Base-by-base conservation (phyloP, 495 filamentous ascomycete genomes). In the Daldinia childiae region DNA sequence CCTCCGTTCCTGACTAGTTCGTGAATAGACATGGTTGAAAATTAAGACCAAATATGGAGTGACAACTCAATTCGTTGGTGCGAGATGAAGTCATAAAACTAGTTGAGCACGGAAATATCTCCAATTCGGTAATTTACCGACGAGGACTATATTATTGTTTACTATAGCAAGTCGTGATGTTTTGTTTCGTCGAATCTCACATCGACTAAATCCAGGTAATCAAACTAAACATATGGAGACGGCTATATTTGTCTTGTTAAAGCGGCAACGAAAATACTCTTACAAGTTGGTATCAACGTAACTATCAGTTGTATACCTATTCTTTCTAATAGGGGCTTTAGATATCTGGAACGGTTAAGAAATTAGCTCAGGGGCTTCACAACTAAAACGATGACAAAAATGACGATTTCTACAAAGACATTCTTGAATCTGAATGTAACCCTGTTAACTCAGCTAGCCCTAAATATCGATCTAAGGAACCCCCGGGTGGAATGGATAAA, bases 361-460 rank as follows among this genome's bases (percentile, higher is more conserved):
- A 54, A 66, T 71, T 66, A 51, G 50, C 32, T 45, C 32, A 63
- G 43, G 63, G 55, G 52, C 32, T 64, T 8, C 21, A 27, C 26
- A 41, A 8, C 27, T 43, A 26, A 58, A 21, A 1, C 39, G 32
- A 43, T 21, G 41, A 30, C 29, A 48, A 12, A 27, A 56, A 71
- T 66, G 68, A 71, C 68, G 58, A 51, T 21, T 60, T 62, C 51
- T 12, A 36, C 8, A 17, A 52, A 29, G 27, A 52, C 26, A 52
- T 63, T 52, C 58, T 55, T 58, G 58, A 32, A 63, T 63, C 26
- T 58, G n/a, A 57, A 71, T 71, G 68, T 55, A 71, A 71, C 68
- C 59, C 51, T 59, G 24, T 59, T 19, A 6, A 32, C 32, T 17
- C 1, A 39, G 24, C 29, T 30, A 57, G 50, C 58, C 51, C 58